Conservation (phyloP, 2,329 filamentous ascomycete species). For the Diaporthe velutina region DNA sequence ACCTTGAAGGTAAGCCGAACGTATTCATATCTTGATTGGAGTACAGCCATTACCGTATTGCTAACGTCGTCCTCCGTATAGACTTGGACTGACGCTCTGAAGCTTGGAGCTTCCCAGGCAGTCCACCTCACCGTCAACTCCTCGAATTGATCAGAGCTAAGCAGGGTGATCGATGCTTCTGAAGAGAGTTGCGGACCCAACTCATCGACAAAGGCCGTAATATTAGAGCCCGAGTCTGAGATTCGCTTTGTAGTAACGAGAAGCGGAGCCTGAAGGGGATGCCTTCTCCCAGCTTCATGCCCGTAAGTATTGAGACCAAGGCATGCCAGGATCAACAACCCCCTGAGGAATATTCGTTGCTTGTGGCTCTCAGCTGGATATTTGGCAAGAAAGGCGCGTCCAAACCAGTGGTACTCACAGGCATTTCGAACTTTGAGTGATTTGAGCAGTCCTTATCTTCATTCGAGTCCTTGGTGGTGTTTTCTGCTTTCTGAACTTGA, state of each 20-base stretch:
- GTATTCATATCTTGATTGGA: neutral
- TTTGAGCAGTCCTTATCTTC: neutral
- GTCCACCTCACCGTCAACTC: slow-evolving; percentile 14
- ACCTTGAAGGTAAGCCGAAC: neutral
- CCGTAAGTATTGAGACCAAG: neutral
- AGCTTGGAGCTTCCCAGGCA: slow-evolving; percentile 1
- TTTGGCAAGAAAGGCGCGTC: fast-evolving
- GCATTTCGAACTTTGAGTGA: neutral
- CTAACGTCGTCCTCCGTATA: slow-evolving; percentile 11
- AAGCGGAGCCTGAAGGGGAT: neutral
- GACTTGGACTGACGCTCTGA: neutral
- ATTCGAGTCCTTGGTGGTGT: neutral
- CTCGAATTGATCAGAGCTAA: neutral
- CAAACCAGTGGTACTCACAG: neutral
- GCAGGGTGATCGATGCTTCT: neutral
- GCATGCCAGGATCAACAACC: neutral
- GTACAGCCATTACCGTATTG: neutral
- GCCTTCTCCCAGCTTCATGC: neutral
- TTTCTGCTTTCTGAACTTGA: neutral
- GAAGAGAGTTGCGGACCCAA: slow-evolving; percentile 4
- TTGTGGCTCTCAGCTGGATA: neutral
- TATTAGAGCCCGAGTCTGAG: neutral
- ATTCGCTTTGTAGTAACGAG: neutral
- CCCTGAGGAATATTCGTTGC: neutral
- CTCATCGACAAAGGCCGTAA: neutral